Conservation (phyloP, 495 filamentous ascomycete species). For the Physcia stellaris region DNA sequence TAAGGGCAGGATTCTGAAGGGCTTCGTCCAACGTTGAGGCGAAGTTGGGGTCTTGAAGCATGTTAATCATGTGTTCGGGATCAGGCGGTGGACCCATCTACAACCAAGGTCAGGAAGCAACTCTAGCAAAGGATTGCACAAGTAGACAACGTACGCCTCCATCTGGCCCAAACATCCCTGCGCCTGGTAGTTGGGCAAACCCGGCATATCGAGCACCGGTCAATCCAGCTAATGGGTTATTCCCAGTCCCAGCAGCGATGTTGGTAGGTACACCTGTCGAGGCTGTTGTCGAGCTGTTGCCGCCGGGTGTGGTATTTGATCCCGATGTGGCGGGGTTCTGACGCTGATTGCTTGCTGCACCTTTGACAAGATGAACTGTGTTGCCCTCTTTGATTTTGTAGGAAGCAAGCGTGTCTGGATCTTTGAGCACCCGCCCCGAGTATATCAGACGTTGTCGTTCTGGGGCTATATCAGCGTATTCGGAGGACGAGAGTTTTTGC, state of each 20-base stretch:
- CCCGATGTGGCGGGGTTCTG: conserved; percentile 42
- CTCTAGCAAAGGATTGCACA: background rate
- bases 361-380: conserved; percentile 91
- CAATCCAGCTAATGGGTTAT: conserved; percentile 77
- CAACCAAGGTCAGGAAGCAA: background rate
- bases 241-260: conserved; percentile 81
- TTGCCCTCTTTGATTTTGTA: conserved; percentile 97
- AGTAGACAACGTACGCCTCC: conserved; percentile 65
- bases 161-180: conserved; percentile 87
- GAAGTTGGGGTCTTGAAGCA: conserved; percentile 78
- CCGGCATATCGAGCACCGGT: conserved; percentile 94
- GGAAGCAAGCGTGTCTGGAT: conserved; percentile 65
- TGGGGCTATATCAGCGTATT: conserved; percentile 71
- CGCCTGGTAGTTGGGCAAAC: conserved; percentile 73
- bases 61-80: conserved; percentile 63
- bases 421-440: conserved; percentile 90
- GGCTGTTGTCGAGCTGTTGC: conserved; percentile 34
- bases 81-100: conserved; percentile 86
- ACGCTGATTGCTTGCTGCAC: conserved; percentile 76
- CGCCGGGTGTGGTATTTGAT: conserved; percentile 31
- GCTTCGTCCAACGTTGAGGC: conserved; percentile 81
- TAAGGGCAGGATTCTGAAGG: conserved; percentile 78
- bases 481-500: conserved; percentile 60
- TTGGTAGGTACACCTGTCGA: conserved; percentile 63
- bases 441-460: conserved; percentile 93